A percentile compares a stretch with the other conserved stretches of the same genome.
Conservation (phyloP, 2,329 filamentous ascomycete species). For the Diaporthe citrichinensis region DNA sequence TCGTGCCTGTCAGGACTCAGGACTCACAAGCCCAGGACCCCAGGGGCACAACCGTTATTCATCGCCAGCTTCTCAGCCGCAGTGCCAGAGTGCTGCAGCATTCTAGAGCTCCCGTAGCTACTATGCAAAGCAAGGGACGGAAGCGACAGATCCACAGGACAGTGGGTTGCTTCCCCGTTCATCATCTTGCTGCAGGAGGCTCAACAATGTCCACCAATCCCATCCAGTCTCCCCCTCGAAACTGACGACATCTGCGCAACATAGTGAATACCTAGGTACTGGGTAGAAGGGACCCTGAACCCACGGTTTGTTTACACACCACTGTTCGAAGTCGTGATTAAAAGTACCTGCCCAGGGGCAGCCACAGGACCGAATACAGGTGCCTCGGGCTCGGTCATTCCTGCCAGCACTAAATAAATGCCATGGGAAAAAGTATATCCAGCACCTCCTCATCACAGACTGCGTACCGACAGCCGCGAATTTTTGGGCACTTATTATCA, state of each 20-base stretch:
- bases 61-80: not conserved
- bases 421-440: not conserved
- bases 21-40: not conserved
- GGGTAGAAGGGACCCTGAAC: no score
- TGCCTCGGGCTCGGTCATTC: not conserved
- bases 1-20: conserved; percentile 4
- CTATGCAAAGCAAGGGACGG: not conserved
- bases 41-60: not conserved
- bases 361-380: not conserved
- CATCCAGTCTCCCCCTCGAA: not conserved
- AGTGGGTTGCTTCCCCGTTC: not conserved
- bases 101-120: not conserved
- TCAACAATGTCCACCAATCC: conserved; percentile 16
- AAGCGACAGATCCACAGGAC: not conserved
- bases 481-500: not conserved
- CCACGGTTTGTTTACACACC: not conserved
- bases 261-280: no score
- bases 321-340: not conserved
- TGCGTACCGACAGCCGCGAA: conserved; percentile 16
- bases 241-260: conserved; percentile 11
- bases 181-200: not conserved
- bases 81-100: not conserved
- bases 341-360: not conserved
- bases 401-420: not conserved
- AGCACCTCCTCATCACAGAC: not conserved